Evolutionary conservation across 2,329 filamentous ascomycete genomes (phyloP).

Genomic region (Colletotrichum ledebouriae): DNA sequence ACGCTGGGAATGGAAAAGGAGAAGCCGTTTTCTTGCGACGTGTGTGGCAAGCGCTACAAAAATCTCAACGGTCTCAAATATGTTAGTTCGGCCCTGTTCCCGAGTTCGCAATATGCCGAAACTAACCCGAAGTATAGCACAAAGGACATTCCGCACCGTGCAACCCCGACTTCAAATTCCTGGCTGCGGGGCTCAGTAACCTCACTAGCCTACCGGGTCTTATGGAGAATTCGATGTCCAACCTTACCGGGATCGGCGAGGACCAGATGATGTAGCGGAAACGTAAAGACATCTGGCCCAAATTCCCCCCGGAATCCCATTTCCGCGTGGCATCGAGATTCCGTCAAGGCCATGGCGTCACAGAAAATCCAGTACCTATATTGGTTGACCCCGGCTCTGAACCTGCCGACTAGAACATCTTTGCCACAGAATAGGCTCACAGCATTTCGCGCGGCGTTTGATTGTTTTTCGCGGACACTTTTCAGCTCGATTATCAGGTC

Average conservation of each 20-base stretch:
- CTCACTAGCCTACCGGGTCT: slow-evolving; percentile 48
- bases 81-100: slow-evolving; percentile 59
- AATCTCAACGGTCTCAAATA: slow-evolving; percentile 99
- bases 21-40: slow-evolving; percentile 97
- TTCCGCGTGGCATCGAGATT: not conserved
- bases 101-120: not conserved
- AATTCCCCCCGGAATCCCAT: not conserved
- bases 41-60: slow-evolving; percentile 98
- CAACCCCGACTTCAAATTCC: slow-evolving; percentile 80
- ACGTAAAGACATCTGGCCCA: not conserved
- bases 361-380: slow-evolving; percentile 1
- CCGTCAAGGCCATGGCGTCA: not conserved
- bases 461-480: slow-evolving; percentile 33
- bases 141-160: slow-evolving; percentile 89
- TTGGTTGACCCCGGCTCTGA: not conserved
- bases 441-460: slow-evolving; percentile 38
- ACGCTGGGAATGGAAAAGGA: slow-evolving; percentile 99
- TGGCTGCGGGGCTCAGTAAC: slow-evolving; percentile 60
- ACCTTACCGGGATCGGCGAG: slow-evolving; percentile 59
- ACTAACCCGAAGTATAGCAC: slow-evolving; percentile 60
- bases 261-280: slow-evolving; percentile 51
- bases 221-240: slow-evolving; percentile 47
- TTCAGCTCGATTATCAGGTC: slow-evolving; percentile 35
- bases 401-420: slow-evolving; percentile 5
- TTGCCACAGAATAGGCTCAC: slow-evolving; percentile 24